phyloP scores from a whole-genome alignment of 306 rosid species.

The Rosa multiflora region DNA sequence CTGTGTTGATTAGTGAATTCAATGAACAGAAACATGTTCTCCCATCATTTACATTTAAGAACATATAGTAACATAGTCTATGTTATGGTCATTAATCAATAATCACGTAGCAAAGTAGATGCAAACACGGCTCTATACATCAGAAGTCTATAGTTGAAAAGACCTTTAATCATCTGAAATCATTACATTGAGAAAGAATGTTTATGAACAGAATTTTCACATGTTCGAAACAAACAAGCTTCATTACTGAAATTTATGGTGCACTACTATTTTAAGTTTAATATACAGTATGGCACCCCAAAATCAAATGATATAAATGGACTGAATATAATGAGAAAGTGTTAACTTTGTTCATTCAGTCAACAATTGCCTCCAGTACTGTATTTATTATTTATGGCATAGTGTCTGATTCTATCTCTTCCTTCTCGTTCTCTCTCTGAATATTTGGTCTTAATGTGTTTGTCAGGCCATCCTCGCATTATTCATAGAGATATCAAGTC shows the following conservation, averaged over 20 bases:
- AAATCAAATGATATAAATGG: neutral
- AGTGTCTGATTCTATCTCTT: neutral
- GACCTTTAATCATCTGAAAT: neutral
- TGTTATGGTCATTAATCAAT: neutral
- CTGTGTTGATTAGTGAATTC: constrained; percentile 8
- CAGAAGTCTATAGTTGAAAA: neutral
- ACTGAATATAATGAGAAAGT: neutral
- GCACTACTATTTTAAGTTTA: neutral
- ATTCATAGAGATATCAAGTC: constrained; percentile 99
- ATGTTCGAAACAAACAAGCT: neutral
- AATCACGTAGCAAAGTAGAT: neutral
- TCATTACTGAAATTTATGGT: neutral
- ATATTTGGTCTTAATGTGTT: constrained; percentile 26
- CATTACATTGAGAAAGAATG: neutral
- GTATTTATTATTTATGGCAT: too few relatives aligned
- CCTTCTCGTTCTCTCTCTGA: constrained; percentile 10
- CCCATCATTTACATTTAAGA: neutral
- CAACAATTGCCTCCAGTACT: neutral
- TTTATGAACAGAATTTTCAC: neutral
- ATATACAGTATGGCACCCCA: neutral
- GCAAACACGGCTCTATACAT: neutral
- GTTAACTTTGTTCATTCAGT: neutral
- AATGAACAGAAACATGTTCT: neutral
- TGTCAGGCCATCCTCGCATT: constrained; percentile 97
- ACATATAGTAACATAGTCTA: neutral